A percentile compares a stretch with the other conserved stretches of the same genome.
phyloP scores from a whole-genome alignment of 2,329 filamentous ascomycete genomes.

The Bipolaris victoriae region DNA sequence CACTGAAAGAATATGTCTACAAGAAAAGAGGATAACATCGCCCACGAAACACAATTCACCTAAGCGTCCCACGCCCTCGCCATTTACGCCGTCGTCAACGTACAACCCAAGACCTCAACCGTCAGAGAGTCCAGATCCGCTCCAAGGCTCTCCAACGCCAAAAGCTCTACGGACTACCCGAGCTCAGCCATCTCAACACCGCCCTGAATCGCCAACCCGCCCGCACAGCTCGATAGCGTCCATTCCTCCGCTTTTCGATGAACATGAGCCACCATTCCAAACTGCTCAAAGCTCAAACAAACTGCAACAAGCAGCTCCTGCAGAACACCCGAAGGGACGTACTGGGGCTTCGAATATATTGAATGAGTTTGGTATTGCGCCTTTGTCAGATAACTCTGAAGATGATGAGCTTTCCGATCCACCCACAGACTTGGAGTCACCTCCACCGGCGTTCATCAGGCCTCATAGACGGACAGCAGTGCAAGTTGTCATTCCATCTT shows the following conservation, averaged over 20 bases:
- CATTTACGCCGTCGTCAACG: constrained; percentile 25
- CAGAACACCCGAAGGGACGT: neutral
- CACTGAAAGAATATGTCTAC: neutral
- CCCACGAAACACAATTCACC: constrained; percentile 17
- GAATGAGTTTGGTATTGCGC: constrained; percentile 26
- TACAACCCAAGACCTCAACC: constrained; percentile 6
- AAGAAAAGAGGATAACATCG: constrained; percentile 3
- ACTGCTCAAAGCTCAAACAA: neutral
- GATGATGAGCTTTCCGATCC: constrained; percentile 37
- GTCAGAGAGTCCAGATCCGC: constrained; percentile 43
- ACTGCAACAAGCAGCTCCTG: neutral
- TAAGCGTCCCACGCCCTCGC: constrained; percentile 26
- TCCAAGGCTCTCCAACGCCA: constrained; percentile 27
- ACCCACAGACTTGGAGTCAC: constrained; percentile 31
- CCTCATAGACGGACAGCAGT: constrained; percentile 37
- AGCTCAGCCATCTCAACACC: constrained; percentile 19
- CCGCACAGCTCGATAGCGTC: constrained; percentile 12
- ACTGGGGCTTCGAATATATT: constrained; percentile 20
- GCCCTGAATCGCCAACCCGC: constrained; percentile 6
- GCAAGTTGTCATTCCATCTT: constrained; percentile 40
- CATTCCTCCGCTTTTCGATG: constrained; percentile 13
- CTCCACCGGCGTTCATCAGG: constrained; percentile 9
- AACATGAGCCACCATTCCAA: constrained; percentile 11
- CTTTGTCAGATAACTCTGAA: constrained; percentile 32
- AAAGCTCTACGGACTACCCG: constrained; percentile 3